Base-by-base conservation (phyloP, 352 stramenopile genomes). In the Elongisporangium anandrum region DNA sequence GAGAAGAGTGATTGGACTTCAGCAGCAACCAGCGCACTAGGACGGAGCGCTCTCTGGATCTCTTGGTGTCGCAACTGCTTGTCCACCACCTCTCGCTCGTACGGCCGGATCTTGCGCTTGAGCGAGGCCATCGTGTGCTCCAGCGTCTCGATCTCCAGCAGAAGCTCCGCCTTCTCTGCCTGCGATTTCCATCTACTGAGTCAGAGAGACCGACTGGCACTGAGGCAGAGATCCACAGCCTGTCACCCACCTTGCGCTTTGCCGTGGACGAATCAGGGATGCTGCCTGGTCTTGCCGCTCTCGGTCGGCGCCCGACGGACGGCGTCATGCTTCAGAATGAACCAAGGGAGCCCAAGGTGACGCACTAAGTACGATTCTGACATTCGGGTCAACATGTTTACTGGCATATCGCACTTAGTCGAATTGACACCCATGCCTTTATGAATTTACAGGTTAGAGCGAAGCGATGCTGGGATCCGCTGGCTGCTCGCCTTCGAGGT, bases 111-210 rank as follows among this genome's bases (percentile, higher is more conserved):
- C 29, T 41, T 41, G 29, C 29, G 29, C 64, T 85, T 78, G 22
- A 81, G 54, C 52, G 63, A 54, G 61, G 70, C 60, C 15, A 85
- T 50, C 50, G 64, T 64, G 3, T 24, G 20, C 13, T 71, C 13
- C 34, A 75, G 49, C 15, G 41, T 15, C 19, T 55, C 4, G 20
- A 72, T 57, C 55, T 66, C 57, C 26, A 9, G 24, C 50, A 60
- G 29, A n/a, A 75, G 54, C 17, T 57, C 61, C 21, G 53, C 8
- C 17, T 69, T 69, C 41, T 72, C 60, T 52, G 63, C 64, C 48
- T 75, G 13, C 1, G 4, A 41, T 15, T 13, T 34, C 7, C 24
- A 34, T 34, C n/a, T 7, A 34, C 24, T 8, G 24, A 3, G 24
- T 34, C 5, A 41, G 29, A 41, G 29, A 41, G 5, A 41, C 24